Percentiles rank a stretch among this genome's conserved stretches.
These are phyloP conservation scores for Pythium utonaiense DNA, from an alignment of 352 stramenopile genomes.

Conservation along the genomic window DNA sequence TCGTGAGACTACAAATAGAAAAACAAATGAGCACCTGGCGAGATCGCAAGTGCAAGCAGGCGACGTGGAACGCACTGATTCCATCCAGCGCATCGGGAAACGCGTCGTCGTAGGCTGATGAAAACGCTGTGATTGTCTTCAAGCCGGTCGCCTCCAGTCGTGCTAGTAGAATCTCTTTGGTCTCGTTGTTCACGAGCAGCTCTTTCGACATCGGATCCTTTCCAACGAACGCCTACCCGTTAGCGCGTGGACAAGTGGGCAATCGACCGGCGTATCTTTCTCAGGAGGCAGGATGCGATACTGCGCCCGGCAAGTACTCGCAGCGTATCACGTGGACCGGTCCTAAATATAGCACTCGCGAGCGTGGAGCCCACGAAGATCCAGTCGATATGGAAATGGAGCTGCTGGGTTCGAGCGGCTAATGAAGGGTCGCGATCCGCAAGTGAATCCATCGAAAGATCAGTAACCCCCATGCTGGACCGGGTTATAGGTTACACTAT, in stretches of 20 bases:
- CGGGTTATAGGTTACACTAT: no score
- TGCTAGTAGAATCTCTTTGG: slow-evolving; percentile 53
- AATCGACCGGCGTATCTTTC: not conserved
- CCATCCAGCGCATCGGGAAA: slow-evolving; percentile 62
- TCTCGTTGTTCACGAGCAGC: slow-evolving; percentile 42
- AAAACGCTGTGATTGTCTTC: slow-evolving; percentile 52
- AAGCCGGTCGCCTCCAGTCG: slow-evolving; percentile 41
- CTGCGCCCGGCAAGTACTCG: no score
- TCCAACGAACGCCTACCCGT: no score
- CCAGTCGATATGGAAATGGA: not conserved
- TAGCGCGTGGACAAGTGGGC: not conserved
- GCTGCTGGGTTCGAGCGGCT: not conserved
- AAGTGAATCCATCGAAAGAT: slow-evolving; percentile 6
- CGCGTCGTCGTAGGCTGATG: slow-evolving; percentile 47
- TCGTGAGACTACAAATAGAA: slow-evolving; percentile 56
- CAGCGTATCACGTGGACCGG: no score
- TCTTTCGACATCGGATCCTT: slow-evolving; percentile 57
- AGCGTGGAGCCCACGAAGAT: not conserved
- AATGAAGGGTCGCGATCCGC: slow-evolving; percentile 15
- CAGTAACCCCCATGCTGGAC: no score
- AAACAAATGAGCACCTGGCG: no score
- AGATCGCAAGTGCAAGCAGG: no score
- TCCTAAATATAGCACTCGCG: slow-evolving; percentile 20
- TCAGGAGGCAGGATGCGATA: no score
- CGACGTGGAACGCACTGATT: no score